These are phyloP conservation scores for Hypocrella siamensis DNA, from an alignment of 2,329 filamentous ascomycete genomes.

Conservation along the genomic window DNA sequence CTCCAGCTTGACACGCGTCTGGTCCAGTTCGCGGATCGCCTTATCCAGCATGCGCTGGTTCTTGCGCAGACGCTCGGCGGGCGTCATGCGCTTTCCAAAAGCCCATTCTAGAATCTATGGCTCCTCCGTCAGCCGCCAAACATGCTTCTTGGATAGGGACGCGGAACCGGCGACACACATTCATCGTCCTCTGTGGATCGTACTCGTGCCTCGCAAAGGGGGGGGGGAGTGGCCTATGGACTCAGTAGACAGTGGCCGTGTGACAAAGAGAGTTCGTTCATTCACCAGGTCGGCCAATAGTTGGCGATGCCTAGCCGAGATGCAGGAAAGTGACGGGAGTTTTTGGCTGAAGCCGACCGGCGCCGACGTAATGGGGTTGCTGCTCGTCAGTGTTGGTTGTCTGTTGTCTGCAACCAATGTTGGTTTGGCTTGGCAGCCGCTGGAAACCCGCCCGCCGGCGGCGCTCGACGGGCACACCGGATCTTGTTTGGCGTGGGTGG, in stretches of 20 bases:
- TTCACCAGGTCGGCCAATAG: not conserved
- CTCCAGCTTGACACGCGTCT: constrained; percentile 88
- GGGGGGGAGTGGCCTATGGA: not conserved
- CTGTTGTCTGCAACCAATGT: too few relatives aligned
- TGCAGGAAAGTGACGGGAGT: constrained; percentile 1
- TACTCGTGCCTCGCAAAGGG: not conserved
- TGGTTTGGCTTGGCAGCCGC: constrained; percentile 5
- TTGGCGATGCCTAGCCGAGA: constrained; percentile 2
- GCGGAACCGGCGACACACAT: constrained; percentile 27
- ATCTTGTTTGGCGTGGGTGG: too few relatives aligned
- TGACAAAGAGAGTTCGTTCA: too few relatives aligned
- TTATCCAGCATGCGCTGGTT: constrained; percentile 96
- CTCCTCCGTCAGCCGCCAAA: constrained; percentile 6
- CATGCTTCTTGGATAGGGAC: not conserved
- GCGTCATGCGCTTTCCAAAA: constrained; percentile 98
- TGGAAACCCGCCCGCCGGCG: too few relatives aligned
- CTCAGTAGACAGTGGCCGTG: not conserved
- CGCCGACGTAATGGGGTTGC: too few relatives aligned
- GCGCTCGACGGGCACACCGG: too few relatives aligned
- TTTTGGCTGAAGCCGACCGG: too few relatives aligned
- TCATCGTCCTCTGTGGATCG: constrained; percentile 29
- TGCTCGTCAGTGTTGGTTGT: too few relatives aligned
- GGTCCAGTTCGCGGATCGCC: constrained; percentile 89
- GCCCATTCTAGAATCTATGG: constrained; percentile 90
- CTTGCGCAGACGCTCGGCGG: constrained; percentile 76